Evolutionary conservation across 768 basidiomycete genomes (phyloP).

Genomic region (Clathrus columnatus): DNA sequence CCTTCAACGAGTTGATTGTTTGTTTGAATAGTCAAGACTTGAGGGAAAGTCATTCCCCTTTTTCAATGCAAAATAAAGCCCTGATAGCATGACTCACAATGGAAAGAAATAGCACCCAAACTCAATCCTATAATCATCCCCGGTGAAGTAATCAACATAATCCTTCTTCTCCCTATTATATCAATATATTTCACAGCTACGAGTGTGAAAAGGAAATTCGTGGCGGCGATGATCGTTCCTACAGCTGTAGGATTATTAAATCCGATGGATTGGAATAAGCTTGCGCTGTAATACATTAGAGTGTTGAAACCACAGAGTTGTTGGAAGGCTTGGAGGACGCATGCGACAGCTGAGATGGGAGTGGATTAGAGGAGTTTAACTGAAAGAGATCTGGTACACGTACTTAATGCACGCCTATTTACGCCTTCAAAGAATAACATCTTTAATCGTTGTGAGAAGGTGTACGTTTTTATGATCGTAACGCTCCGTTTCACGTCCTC

Average conservation of each 20-base stretch:
- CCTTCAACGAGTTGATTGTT: constrained; percentile 52
- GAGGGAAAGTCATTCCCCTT: background rate
- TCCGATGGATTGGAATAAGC: constrained; percentile 71
- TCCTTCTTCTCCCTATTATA: constrained; percentile 56
- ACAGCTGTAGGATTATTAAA: constrained; percentile 79
- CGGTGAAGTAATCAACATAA: constrained; percentile 63
- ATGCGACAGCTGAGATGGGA: constrained; percentile 48
- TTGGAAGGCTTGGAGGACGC: constrained; percentile 77
- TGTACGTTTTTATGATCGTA: constrained; percentile 52
- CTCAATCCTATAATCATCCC: constrained; percentile 63
- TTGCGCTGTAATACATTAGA: constrained; percentile 66
- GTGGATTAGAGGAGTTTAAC: background rate
- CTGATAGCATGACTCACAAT: constrained; percentile 36
- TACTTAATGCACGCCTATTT: constrained; percentile 65
- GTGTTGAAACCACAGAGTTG: constrained; percentile 84
- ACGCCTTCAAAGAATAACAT: constrained; percentile 48
- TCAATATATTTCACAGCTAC: constrained; percentile 70
- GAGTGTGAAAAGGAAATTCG: constrained; percentile 72
- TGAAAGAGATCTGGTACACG: constrained; percentile 16
- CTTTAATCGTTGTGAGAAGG: constrained; percentile 44
- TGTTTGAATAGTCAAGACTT: constrained; percentile 55
- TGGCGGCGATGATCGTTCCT: constrained; percentile 68
- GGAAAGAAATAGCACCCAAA: constrained; percentile 57
- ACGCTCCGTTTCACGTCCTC: constrained; percentile 53
- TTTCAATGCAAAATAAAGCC: background rate